phyloP scores from a whole-genome alignment of 768 basidiomycete genomes.

The Ramaria rubella region DNA sequence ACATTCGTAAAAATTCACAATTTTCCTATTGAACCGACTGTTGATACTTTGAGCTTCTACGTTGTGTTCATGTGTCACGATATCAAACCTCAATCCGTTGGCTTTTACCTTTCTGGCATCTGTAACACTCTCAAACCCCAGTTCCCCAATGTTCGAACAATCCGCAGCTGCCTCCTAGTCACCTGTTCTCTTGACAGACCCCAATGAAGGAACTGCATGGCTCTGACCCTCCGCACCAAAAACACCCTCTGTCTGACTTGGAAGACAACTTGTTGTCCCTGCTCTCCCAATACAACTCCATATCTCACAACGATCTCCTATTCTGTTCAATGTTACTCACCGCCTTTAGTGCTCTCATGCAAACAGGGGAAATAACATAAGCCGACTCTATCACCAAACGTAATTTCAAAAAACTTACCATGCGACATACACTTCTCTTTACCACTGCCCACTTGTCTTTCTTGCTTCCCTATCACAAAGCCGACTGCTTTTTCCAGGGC shows the following conservation, averaged over 20 bases:
- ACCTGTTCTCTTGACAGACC: not conserved
- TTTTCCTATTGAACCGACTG: too few relatives aligned
- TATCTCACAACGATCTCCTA: constrained; percentile 8
- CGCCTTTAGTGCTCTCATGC: constrained; percentile 10
- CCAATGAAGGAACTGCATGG: not conserved
- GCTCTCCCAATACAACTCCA: not conserved
- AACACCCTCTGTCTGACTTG: not conserved
- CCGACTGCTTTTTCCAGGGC: constrained; percentile 2
- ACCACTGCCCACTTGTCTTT: not conserved
- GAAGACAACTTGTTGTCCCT: not conserved
- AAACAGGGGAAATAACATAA: constrained; percentile 11
- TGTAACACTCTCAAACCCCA: too few relatives aligned
- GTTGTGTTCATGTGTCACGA: too few relatives aligned
- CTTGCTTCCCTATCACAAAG: constrained; percentile 3
- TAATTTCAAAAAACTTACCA: too few relatives aligned
- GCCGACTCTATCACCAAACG: not conserved
- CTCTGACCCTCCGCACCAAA: too few relatives aligned
- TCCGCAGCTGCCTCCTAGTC: not conserved
- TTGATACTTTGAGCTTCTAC: too few relatives aligned
- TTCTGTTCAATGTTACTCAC: constrained; percentile 10
- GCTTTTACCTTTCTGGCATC: too few relatives aligned
- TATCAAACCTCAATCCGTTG: too few relatives aligned
- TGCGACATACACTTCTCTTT: not conserved
- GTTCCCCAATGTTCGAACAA: not conserved
- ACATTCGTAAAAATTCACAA: constrained; percentile 32